These are phyloP conservation scores for Amanita exitialis DNA, from an alignment of 768 basidiomycete genomes.

Conservation along the genomic window DNA sequence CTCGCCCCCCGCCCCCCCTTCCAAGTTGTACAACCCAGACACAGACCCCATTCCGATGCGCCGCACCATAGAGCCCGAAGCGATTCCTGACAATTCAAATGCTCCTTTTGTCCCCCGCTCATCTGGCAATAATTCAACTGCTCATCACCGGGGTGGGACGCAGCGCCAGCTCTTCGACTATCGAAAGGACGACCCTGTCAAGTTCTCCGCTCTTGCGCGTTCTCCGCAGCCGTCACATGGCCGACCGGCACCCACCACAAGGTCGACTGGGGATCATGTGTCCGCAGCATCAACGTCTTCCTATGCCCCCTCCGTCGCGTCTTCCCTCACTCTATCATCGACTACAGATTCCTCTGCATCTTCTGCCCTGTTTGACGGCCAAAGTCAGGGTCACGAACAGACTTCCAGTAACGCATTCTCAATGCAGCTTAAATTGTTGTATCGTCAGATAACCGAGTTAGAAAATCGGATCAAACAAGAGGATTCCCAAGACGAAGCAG, in stretches of 20 bases:
- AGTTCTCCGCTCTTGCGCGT: constrained; percentile 61
- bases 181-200: constrained; percentile 82
- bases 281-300: constrained; percentile 72
- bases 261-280: constrained; percentile 58
- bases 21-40: constrained; percentile 66
- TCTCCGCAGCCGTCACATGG: constrained; percentile 22
- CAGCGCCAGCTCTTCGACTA: constrained; percentile 75
- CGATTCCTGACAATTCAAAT: constrained; percentile 36
- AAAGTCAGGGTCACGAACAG: constrained; percentile 35
- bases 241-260: constrained; percentile 43
- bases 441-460: constrained; percentile 71
- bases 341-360: constrained; percentile 73
- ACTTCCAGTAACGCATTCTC: constrained; percentile 61
- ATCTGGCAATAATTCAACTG: constrained; percentile 8
- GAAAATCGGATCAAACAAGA: constrained; percentile 67
- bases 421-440: constrained; percentile 68
- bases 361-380: constrained; percentile 57
- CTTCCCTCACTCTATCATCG: constrained; percentile 70
- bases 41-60: constrained; percentile 56
- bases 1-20: constrained; percentile 22
- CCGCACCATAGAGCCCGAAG: constrained; percentile 55
- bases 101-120: constrained; percentile 26
- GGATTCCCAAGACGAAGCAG: constrained; percentile 44
- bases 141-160: constrained; percentile 18
- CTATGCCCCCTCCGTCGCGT: constrained; percentile 57